phyloP scores from a whole-genome alignment of 768 basidiomycete species.

The Pleurotus citrinopileatus region DNA sequence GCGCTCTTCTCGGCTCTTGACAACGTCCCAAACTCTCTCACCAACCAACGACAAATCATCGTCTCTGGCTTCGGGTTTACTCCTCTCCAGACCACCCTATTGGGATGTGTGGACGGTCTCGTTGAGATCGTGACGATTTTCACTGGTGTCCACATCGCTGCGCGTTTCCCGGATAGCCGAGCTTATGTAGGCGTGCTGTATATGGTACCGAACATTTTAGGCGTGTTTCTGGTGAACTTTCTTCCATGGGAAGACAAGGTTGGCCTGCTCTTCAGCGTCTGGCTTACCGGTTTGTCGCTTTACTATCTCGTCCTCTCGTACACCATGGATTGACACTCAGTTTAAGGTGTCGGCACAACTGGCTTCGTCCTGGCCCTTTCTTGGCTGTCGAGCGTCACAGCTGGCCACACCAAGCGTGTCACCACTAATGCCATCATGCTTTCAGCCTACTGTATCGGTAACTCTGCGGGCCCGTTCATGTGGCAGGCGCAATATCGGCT shows the following conservation, averaged over 20 bases:
- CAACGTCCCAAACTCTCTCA: slow-evolving; percentile 63
- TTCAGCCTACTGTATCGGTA: slow-evolving; percentile 62
- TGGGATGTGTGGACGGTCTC: slow-evolving; percentile 63
- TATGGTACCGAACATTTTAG: slow-evolving; percentile 63
- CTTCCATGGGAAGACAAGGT: slow-evolving; percentile 65
- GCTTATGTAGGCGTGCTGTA: slow-evolving; percentile 65
- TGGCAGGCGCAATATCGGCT: slow-evolving; percentile 70
- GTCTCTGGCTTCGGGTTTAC: slow-evolving; percentile 65
- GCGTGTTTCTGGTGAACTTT: slow-evolving; percentile 58
- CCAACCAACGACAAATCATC: slow-evolving; percentile 65
- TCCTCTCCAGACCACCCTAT: slow-evolving; percentile 62
- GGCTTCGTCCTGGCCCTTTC: slow-evolving; percentile 59
- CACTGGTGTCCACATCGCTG: slow-evolving; percentile 56
- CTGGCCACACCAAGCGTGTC: slow-evolving; percentile 72
- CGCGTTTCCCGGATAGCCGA: slow-evolving; percentile 53
- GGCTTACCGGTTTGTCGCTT: slow-evolving; percentile 1
- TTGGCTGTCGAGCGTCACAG: slow-evolving; percentile 64
- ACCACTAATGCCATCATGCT: slow-evolving; percentile 74
- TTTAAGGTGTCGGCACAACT: slow-evolving; percentile 43
- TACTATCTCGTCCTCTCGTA: background rate
- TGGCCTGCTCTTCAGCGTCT: slow-evolving; percentile 51
- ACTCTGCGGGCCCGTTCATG: slow-evolving; percentile 74
- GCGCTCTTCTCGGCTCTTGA: slow-evolving; percentile 61
- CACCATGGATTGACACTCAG: background rate
- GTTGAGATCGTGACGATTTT: slow-evolving; percentile 71